Evolutionary conservation across 345 rosid species (phyloP).

Genomic region (Reutealis trisperma): DNA sequence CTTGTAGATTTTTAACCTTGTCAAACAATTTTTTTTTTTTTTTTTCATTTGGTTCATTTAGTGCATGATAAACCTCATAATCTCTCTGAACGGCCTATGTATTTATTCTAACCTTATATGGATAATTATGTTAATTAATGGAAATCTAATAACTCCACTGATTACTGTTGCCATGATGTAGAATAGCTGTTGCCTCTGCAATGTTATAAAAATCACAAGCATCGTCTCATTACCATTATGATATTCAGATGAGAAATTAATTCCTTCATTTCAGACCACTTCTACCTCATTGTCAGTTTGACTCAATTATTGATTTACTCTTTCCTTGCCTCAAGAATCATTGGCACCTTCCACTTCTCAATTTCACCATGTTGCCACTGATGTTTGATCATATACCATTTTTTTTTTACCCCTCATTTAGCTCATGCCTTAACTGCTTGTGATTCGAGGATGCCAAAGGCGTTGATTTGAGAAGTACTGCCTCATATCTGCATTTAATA

Average conservation of each 20-base stretch:
- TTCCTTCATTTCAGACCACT: not conserved
- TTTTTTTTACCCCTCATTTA: too few relatives aligned
- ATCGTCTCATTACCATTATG: not conserved
- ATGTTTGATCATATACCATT: not conserved
- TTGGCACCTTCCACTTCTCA: not conserved
- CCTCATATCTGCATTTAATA: not conserved
- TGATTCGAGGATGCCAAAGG: not conserved
- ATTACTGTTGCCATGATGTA: not conserved
- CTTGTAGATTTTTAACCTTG: not conserved
- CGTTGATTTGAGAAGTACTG: constrained; percentile 1
- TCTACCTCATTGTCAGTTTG: not conserved
- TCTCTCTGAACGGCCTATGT: not conserved
- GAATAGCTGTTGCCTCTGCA: not conserved
- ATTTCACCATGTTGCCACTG: not conserved
- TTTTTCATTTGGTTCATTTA: not conserved
- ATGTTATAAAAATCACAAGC: not conserved
- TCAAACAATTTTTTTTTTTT: not conserved
- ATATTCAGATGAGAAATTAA: not conserved
- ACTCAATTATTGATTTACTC: not conserved
- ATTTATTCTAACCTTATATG: not conserved
- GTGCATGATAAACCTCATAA: not conserved
- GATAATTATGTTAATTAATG: not conserved
- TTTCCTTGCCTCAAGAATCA: not conserved
- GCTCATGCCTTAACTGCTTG: not conserved
- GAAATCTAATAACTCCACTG: not conserved